Evolutionary conservation across 257 asterid species (phyloP), one percentile per base, ranked within the genome.

Genomic region (Scutellaria barbata): DNA sequence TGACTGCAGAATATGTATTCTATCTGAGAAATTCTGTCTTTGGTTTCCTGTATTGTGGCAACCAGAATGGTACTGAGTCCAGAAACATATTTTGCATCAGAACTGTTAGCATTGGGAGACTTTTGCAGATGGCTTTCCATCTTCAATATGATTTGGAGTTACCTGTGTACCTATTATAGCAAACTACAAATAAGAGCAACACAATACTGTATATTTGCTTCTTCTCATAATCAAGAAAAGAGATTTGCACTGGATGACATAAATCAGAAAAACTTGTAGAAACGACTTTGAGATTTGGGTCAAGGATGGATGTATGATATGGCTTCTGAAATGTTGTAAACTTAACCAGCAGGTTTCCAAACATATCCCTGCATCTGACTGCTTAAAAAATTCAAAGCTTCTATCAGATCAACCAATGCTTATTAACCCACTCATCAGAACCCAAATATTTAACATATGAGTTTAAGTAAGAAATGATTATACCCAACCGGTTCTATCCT

Each of bases 11-110:
- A 92, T 51, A 92, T 81, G 80, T 92, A 86, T 72, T 95, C 98
- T 72, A 92, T 85, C 84, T 95, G 96, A 57, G 96, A 91, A 51
- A 89, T 85, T 78, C 95, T 80, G 81, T 95, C 98, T 82, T 91
- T 92, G 50, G 92, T 88, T 83, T 95, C 96, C 81, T 92, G 87
- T 73, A 92, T 84, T 25, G 92, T 81, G 56, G 99, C 96, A 68
- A 92, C 98, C 63, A 92, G 82, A 66, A 95, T 81, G 46, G 96
- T 92, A 79, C 98, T 85, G 40, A 88, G 85, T 59, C 89, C 87
- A 80, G 96, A 84, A 56, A 92, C 78, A 79, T 82, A 85, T 75
- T 91, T 81, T 53, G 75, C 80, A 79, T 90, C 97, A 71, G 81
- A 75, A 79, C 63, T 63, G 39, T 82, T 85, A 17, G 72, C 75